Evolutionary conservation across 805 yeast genomes (phyloP).

Genomic region (Schwanniomyces yamadae): DNA sequence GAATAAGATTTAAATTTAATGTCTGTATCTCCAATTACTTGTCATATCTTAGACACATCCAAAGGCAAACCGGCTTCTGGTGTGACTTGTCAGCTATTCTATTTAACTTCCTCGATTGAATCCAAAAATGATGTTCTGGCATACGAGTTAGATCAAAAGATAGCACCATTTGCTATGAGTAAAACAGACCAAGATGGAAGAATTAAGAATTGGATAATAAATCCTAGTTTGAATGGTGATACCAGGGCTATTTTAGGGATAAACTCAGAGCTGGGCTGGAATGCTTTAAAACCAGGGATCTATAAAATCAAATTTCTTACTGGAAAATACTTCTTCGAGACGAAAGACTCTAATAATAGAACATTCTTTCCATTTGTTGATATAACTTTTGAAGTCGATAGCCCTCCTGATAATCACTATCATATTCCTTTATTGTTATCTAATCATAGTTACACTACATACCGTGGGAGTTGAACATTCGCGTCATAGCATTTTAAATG

Average conservation of each 20-base stretch:
- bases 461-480: conserved; percentile 75
- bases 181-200: conserved; percentile 82
- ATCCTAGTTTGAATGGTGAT: conserved; percentile 28
- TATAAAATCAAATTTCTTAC: conserved; percentile 80
- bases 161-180: conserved; percentile 60
- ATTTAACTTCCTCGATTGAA: conserved; percentile 25
- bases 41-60: conserved; percentile 86
- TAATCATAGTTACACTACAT: conserved; percentile 86
- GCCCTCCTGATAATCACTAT: conserved; percentile 75
- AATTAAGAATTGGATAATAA: conserved; percentile 61
- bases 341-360: conserved; percentile 25
- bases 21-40: conserved; percentile 64
- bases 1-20: conserved; percentile 5
- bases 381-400: conserved; percentile 64
- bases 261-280: conserved; percentile 36
- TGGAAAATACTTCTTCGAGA: conserved; percentile 54
- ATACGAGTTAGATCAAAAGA: conserved; percentile 21
- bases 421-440: conserved; percentile 86
- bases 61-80: conserved; percentile 76
- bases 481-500: not conserved
- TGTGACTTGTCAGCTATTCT: conserved; percentile 67
- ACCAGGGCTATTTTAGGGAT: conserved; percentile 29
- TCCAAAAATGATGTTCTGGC: conserved; percentile 24
- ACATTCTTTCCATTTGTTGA: conserved; percentile 90
- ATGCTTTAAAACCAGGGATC: conserved; percentile 53